These are phyloP conservation scores for Fusarium annulatum DNA, from an alignment of 2,329 filamentous ascomycete species.

Conservation along the genomic window DNA sequence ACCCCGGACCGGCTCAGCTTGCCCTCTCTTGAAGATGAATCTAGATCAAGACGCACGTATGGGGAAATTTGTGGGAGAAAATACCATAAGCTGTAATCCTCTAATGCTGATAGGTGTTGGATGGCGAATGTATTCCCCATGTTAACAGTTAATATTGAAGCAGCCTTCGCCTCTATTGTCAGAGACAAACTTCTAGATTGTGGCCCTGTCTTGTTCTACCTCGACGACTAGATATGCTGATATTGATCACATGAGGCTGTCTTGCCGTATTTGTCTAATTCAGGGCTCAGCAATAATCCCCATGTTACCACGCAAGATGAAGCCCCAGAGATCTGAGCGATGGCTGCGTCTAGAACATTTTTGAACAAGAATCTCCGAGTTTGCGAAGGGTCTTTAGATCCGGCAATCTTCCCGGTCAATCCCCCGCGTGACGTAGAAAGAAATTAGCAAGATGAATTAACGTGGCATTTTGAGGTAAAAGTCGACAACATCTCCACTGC, in stretches of 20 bases:
- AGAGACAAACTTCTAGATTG: not conserved
- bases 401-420: slow-evolving; percentile 17
- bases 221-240: not conserved
- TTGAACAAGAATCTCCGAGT: slow-evolving; percentile 27
- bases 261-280: not conserved
- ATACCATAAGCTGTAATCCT: not conserved
- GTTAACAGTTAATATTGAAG: too few species aligned
- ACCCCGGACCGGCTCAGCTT: not conserved
- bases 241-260: not conserved
- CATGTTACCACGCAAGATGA: not conserved
- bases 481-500: slow-evolving; percentile 30
- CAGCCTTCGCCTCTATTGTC: not conserved
- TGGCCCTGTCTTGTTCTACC: not conserved
- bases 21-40: not conserved
- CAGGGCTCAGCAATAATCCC: not conserved
- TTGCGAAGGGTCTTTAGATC: not conserved
- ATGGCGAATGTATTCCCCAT: not conserved
- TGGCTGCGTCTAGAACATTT: slow-evolving; percentile 13
- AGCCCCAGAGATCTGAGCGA: not conserved
- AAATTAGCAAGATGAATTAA: slow-evolving; percentile 33
- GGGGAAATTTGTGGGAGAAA: slow-evolving; percentile 7
- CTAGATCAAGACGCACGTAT: slow-evolving; percentile 15
- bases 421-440: slow-evolving; percentile 40
- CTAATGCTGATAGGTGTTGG: not conserved
- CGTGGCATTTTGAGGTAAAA: slow-evolving; percentile 24